These are phyloP conservation scores for Ascocoryne sarcoides DNA, from an alignment of 2,329 filamentous ascomycete genomes.

Conservation along the genomic window DNA sequence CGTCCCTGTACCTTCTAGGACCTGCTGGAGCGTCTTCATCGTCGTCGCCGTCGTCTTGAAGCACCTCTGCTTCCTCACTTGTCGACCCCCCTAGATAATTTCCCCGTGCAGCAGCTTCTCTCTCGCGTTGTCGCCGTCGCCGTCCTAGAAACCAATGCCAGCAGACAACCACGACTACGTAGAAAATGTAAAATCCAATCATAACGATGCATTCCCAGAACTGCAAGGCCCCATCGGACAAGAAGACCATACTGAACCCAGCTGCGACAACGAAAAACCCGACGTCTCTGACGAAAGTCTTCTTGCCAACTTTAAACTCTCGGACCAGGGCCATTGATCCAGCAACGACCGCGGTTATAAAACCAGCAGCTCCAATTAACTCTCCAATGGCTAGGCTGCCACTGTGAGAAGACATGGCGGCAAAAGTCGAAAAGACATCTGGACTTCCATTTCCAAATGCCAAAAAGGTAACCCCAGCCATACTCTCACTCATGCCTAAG, in stretches of 20 bases:
- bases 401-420: conserved; percentile 93
- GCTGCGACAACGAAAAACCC: conserved; percentile 85
- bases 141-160: conserved; percentile 84
- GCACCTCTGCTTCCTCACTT: conserved; percentile 43
- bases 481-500: conserved; percentile 87
- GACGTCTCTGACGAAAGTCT: conserved; percentile 86
- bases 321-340: conserved; percentile 96
- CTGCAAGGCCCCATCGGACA: conserved; percentile 74
- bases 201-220: conserved; percentile 86
- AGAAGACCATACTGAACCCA: conserved; percentile 75
- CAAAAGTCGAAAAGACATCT: conserved; percentile 97
- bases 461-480: conserved; percentile 92
- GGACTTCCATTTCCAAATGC: conserved; percentile 97
- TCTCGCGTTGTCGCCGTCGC: conserved; percentile 48
- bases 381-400: conserved; percentile 96
- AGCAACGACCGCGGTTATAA: conserved; percentile 93
- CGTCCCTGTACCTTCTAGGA: conserved; percentile 22
- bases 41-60: conserved; percentile 56
- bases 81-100: conserved; percentile 55
- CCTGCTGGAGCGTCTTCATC: conserved; percentile 40
- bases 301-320: conserved; percentile 83
- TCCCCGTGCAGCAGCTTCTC: conserved; percentile 63
- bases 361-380: conserved; percentile 86
- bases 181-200: conserved; percentile 86
- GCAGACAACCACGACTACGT: conserved; percentile 76